Conservation (phyloP, 2,329 filamentous ascomycete genomes). For the Aspergillus awamori region DNA sequence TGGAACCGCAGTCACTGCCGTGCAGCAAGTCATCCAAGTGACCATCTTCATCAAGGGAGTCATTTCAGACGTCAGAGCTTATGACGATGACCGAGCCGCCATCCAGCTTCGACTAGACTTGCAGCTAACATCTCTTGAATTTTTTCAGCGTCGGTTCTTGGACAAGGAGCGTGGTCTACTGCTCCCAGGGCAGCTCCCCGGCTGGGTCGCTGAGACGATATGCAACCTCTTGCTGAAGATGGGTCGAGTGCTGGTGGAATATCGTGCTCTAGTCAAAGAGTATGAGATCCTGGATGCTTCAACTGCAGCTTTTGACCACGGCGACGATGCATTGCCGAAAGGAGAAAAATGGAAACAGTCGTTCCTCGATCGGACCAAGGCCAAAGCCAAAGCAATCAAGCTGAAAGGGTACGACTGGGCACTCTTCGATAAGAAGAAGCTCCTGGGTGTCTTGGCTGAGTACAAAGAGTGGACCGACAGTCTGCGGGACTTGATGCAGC, state of each 20-base stretch:
- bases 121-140: conserved; percentile 28
- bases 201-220: neutral
- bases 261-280: neutral
- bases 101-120: conserved; percentile 29
- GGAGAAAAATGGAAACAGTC: conserved; percentile 23
- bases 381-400: conserved; percentile 27
- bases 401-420: conserved; percentile 35
- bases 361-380: conserved; percentile 28
- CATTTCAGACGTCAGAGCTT: conserved; percentile 31
- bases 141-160: conserved; percentile 29
- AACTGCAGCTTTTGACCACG: neutral
- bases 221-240: conserved; percentile 1
- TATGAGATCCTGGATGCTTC: neutral
- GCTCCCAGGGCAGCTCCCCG: conserved; percentile 23
- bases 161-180: conserved; percentile 29
- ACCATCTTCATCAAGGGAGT: conserved; percentile 36
- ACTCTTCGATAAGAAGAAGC: conserved; percentile 35
- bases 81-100: conserved; percentile 30
- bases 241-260: neutral
- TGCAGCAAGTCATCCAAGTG: conserved; percentile 31
- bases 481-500: conserved; percentile 33
- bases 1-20: conserved; percentile 31
- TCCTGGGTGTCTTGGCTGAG: conserved; percentile 27
- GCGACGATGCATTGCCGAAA: conserved; percentile 5
- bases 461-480: conserved; percentile 32